Evolutionary conservation across 2,329 filamentous ascomycete genomes (phyloP), one percentile per base, ranked within the genome.

Genomic region (Fusarium nelsonii): DNA sequence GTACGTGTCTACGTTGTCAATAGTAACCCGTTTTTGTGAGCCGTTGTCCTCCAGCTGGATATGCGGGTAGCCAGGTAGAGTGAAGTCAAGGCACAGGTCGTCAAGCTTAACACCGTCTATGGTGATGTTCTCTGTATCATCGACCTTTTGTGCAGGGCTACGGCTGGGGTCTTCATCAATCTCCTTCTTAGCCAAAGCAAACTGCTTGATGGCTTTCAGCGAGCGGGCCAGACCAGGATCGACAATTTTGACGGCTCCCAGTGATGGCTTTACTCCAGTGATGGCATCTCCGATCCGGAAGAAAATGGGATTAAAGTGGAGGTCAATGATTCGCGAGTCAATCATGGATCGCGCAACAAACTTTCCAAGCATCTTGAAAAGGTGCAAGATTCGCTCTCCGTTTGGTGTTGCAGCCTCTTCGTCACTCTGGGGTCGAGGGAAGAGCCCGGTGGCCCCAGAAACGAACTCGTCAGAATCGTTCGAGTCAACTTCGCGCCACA

Each of bases 301-400:
- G 83, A 99, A 97, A 8, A 94, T 97, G 3, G 96, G 92, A 77
- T 97, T 99, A 81, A 99, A 96, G 58, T 95, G 96, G 70, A 99
- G 90, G 75, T 99, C 96, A 72, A 99, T 97, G 77, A 99, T 98
- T 55, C 96, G 89, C 1, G 95, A 97, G 78, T 99, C 96, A 54
- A 99, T 91, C 96, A 99, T 98, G 1, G 96, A 97, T 51, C 96
- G 90, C 32, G 97, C 96, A 48, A 98, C 94, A 78, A 99, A 99
- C 77, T 97, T 98, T 73, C 96, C 96, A 23, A 99, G 90, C 76
- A 95, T 91, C 79, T 91, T 97, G 84, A 97, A 99, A 18, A 97
- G 82, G 73, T 96, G 91, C 34, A 97, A 83, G 40, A 97, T 90
- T 72, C 93, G 92, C 80, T 95, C 92, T n/a, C 94, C 94, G 60